Evolutionary conservation across 176 grass and related monocot species (phyloP).

Genomic region (Panicum miliaceum): DNA sequence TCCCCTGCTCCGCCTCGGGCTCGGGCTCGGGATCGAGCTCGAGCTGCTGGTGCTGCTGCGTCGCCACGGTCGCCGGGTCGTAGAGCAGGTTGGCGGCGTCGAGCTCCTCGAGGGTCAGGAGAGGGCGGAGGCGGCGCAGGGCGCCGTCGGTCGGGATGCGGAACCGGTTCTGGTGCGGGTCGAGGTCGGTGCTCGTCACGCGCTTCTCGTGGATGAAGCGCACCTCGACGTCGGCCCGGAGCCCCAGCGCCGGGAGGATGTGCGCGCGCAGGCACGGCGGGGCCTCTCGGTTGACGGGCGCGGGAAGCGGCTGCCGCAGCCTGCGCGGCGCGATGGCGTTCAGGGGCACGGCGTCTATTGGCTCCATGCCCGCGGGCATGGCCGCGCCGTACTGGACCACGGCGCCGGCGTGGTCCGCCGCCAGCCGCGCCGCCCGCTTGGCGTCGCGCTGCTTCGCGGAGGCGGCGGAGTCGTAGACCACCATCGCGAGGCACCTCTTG

Average conservation of each 20-base stretch:
- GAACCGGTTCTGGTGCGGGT: constrained; percentile 19
- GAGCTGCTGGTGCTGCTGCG: no score
- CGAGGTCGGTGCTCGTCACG: not conserved
- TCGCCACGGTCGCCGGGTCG: not conserved
- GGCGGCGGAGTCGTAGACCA: not conserved
- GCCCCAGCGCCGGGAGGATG: not conserved
- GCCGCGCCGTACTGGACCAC: not conserved
- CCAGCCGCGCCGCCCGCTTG: not conserved
- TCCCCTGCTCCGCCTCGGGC: not conserved
- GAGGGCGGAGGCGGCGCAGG: not conserved
- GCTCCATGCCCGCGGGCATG: not conserved
- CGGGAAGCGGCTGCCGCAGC: not conserved
- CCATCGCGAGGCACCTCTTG: not conserved
- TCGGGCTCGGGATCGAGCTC: no score
- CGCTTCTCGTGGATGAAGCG: constrained; percentile 7
- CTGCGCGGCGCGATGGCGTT: not conserved
- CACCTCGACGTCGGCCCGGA: not conserved
- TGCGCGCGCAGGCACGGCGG: not conserved
- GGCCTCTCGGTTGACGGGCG: not conserved
- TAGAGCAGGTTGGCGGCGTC: not conserved
- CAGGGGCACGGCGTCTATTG: constrained; percentile 2
- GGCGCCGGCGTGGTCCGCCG: not conserved
- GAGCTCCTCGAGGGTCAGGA: not conserved
- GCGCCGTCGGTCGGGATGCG: constrained; percentile 6
- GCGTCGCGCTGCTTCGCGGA: not conserved